Evolutionary conservation across 257 asterid genomes (phyloP), one percentile per base, ranked within the genome.

Genomic region (Scutellaria galericulata): DNA sequence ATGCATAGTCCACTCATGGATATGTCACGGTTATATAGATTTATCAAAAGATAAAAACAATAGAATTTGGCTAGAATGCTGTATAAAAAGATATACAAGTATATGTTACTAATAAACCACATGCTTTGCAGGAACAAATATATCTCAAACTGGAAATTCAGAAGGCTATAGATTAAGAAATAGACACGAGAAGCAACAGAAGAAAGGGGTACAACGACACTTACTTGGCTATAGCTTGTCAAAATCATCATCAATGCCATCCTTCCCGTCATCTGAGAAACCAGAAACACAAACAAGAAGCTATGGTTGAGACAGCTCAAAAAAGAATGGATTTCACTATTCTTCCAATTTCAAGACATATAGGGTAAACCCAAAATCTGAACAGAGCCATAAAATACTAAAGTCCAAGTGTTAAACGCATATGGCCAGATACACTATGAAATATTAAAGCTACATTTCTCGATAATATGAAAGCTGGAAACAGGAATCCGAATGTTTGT

Each of bases 211-310:
- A 39, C 11, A 57, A 50, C 64, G 7, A 57, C 64, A 68, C 87
- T 84, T 75, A 90, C 97, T 84, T 56, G 39, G 71, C 85, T 86
- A 89, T 74, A 89, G 71, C 88, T 83, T 86, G 85, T 89, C 92
- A 84, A 90, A 90, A 81, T 93, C 98, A 74, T 86, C 97, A 37
- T 90, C 94, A 62, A 89, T 82, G 70, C 77, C 93, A 71, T 84
- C 79, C 57, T 77, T 86, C 10, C 85, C 89, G 70, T 80, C 96
- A 81, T 93, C 97, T 90, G 84, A 75, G 31, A 81, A 80, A 76
- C 45, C 69, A 46, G 15, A 55, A 10, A 69, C 77, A 39, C 18
- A 45, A 64, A 58, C 31, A 78, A 65, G 48, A 45, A 1, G 42
- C 69, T 27, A 76, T 53, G 62, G n/a, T 35, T 40, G 27, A 75